phyloP scores from a whole-genome alignment of 2,329 filamentous ascomycete genomes.

The Colletotrichum filicis region DNA sequence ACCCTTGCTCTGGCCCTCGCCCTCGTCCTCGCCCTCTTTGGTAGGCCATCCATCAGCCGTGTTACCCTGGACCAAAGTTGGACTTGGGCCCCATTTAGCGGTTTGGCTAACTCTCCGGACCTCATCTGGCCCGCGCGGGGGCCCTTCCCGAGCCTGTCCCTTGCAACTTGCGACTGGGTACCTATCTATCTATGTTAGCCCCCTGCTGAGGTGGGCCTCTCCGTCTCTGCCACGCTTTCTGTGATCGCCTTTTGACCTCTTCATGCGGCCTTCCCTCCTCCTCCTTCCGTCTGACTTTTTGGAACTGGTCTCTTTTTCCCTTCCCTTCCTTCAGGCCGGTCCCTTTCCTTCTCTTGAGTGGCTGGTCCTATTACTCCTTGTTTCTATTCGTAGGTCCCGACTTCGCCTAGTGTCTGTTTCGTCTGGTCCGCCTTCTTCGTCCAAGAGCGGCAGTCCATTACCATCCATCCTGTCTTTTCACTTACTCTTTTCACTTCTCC shows the following conservation, averaged over 20 bases:
- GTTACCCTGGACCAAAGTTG: constrained; percentile 29
- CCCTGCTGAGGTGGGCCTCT: constrained; percentile 27
- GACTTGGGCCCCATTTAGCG: constrained; percentile 40
- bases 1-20: constrained; percentile 37
- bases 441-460: constrained; percentile 28
- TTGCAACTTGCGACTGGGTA: constrained; percentile 3
- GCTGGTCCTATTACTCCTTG: constrained; percentile 44
- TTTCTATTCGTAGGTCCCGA: constrained; percentile 47
- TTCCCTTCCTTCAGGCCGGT: constrained; percentile 24
- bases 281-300: constrained; percentile 4
- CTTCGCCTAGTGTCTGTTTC: constrained; percentile 54
- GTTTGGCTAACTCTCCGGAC: constrained; percentile 43
- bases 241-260: constrained; percentile 30
- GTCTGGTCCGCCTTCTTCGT: constrained; percentile 51
- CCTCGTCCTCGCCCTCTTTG: constrained; percentile 4
- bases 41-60: constrained; percentile 21
- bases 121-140: constrained; percentile 44
- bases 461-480: constrained; percentile 34
- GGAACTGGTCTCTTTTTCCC: constrained; percentile 24
- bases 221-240: constrained; percentile 38
- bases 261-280: constrained; percentile 32
- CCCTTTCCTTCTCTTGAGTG: constrained; percentile 42
- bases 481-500: constrained; percentile 38
- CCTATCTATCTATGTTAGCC: constrained; percentile 4
- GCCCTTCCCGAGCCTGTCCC: constrained; percentile 37